A percentile compares a stretch with the other conserved stretches of the same genome.
Evolutionary conservation across 176 grass and related monocot genomes (phyloP).

Genomic region (Oryza officinalis): DNA sequence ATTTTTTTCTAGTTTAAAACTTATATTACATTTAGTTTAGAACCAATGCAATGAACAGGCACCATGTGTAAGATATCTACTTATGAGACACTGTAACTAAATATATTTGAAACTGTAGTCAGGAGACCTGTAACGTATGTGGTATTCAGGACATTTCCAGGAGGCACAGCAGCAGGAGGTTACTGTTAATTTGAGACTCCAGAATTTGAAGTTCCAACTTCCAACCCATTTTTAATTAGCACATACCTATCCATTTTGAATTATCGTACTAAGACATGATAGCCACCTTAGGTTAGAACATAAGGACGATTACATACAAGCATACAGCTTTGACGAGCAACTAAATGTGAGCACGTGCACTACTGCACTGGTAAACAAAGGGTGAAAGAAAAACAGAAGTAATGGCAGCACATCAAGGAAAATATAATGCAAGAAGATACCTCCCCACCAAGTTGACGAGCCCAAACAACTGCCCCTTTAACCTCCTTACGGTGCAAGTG

Average conservation of each 20-base stretch:
- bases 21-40: neutral
- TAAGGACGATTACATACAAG: neutral
- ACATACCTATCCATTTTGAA: neutral
- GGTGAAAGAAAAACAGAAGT: neutral
- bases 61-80: neutral
- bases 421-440: conserved; percentile 41
- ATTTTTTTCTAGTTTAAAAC: neutral
- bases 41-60: neutral
- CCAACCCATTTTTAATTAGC: neutral
- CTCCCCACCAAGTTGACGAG: conserved; percentile 96
- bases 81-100: neutral
- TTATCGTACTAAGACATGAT: conserved; percentile 3
- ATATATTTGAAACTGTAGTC: conserved; percentile 20
- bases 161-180: neutral
- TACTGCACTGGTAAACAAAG: neutral
- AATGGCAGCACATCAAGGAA: conserved; percentile 7
- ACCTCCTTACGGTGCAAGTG: conserved; percentile 76
- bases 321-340: neutral
- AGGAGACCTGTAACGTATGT: conserved; percentile 3
- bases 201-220: conserved; percentile 5
- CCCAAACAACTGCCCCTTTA: conserved; percentile 75
- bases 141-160: neutral
- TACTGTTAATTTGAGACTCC: neutral
- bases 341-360: neutral
- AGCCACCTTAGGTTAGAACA: neutral